These are phyloP conservation scores for Pestalotiopsis sp. DNA, from an alignment of 2,329 filamentous ascomycete genomes.

Conservation along the genomic window DNA sequence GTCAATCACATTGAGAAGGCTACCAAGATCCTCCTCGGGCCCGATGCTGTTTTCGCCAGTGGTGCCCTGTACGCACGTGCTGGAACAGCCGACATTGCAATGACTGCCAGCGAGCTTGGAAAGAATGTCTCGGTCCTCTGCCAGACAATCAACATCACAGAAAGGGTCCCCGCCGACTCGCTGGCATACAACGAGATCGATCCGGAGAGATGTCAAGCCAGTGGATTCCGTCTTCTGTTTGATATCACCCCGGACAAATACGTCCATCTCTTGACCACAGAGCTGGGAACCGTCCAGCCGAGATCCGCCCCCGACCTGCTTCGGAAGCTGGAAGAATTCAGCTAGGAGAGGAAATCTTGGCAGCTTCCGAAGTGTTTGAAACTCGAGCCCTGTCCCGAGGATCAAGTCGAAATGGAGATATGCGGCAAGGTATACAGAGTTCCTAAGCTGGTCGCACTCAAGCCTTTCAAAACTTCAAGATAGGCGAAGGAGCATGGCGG, in stretches of 20 bases:
- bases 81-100: constrained; percentile 84
- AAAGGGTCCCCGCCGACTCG: constrained; percentile 85
- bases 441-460: constrained; percentile 1
- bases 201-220: constrained; percentile 66
- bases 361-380: not conserved
- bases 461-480: constrained; percentile 1
- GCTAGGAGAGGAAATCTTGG: constrained; percentile 33
- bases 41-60: constrained; percentile 95
- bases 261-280: constrained; percentile 86
- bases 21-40: constrained; percentile 79
- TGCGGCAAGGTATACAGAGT: constrained; percentile 5
- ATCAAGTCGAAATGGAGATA: constrained; percentile 5
- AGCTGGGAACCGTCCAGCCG: constrained; percentile 84
- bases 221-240: constrained; percentile 72
- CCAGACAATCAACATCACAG: constrained; percentile 91
- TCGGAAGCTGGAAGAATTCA: constrained; percentile 59
- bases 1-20: constrained; percentile 68
- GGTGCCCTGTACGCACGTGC: constrained; percentile 86
- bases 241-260: constrained; percentile 89
- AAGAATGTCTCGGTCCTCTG: constrained; percentile 87
- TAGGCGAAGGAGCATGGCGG: not conserved
- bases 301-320: constrained; percentile 75
- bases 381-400: not conserved
- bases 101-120: constrained; percentile 75
- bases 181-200: constrained; percentile 93